phyloP scores from a whole-genome alignment of 306 rosid genomes.

The Prunus salicina region DNA sequence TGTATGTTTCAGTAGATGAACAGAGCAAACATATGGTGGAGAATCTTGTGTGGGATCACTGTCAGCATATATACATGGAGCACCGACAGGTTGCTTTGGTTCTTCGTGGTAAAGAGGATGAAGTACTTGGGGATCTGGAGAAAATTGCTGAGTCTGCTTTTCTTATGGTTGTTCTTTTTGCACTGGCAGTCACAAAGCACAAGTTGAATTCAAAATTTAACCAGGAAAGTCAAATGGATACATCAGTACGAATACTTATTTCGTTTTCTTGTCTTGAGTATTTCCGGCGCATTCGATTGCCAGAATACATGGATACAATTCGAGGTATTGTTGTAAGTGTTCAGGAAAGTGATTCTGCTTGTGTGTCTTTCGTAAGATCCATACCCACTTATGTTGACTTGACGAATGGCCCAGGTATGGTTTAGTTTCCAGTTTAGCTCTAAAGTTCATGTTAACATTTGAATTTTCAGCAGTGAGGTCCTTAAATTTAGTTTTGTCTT shows the following conservation, averaged over 20 bases:
- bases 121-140: conserved; percentile 52
- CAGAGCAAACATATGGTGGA: conserved; percentile 59
- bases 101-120: conserved; percentile 50
- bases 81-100: conserved; percentile 56
- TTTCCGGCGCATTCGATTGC: conserved; percentile 84
- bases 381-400: conserved; percentile 70
- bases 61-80: conserved; percentile 57
- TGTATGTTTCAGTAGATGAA: conserved; percentile 60
- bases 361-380: conserved; percentile 60
- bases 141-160: conserved; percentile 86
- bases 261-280: conserved; percentile 86
- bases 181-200: conserved; percentile 74
- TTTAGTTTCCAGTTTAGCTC: conserved; percentile 5
- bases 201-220: conserved; percentile 51
- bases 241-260: conserved; percentile 61
- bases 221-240: conserved; percentile 46
- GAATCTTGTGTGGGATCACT: conserved; percentile 71
- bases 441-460: not conserved
- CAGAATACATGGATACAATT: conserved; percentile 86
- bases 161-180: conserved; percentile 84
- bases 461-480: not conserved
- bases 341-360: conserved; percentile 72
- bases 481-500: not conserved
- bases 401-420: conserved; percentile 69
- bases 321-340: conserved; percentile 72